Evolutionary conservation across 176 grass and related monocot species (phyloP).

Genomic region (Typha latifolia): DNA sequence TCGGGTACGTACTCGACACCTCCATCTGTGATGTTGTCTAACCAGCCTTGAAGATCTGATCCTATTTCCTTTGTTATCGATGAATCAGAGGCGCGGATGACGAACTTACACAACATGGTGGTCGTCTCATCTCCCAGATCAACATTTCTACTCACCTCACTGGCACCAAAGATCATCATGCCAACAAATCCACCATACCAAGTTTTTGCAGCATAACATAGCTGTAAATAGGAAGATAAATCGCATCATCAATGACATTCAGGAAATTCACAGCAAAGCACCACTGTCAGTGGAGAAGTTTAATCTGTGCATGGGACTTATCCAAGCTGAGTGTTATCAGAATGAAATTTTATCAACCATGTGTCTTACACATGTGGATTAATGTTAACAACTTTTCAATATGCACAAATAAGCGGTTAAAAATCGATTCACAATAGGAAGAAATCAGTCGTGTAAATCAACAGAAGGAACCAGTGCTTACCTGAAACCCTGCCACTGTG

Average conservation of each 20-base stretch:
- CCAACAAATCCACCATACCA: constrained; percentile 98
- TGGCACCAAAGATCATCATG: constrained; percentile 98
- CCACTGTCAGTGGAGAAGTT: no score
- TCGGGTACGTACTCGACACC: constrained; percentile 87
- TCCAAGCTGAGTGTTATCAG: no score
- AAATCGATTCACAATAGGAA: no score
- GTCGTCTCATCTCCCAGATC: constrained; percentile 95
- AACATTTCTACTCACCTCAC: constrained; percentile 91
- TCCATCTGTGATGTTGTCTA: constrained; percentile 80
- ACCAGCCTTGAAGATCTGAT: constrained; percentile 84
- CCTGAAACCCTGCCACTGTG: constrained; percentile 93
- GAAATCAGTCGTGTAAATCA: background rate
- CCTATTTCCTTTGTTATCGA: constrained; percentile 85
- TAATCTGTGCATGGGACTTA: no score
- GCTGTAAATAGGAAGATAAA: constrained; percentile 24
- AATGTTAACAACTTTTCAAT: no score
- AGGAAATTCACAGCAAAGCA: no score
- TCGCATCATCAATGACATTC: background rate
- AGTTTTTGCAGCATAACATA: constrained; percentile 88
- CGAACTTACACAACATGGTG: constrained; percentile 98
- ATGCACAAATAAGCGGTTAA: no score
- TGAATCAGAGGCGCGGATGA: constrained; percentile 73
- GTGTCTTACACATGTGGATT: no score
- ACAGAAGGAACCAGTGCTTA: constrained; percentile 26
- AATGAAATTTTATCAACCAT: no score